Base-by-base conservation (phyloP, 352 stramenopile genomes). In the Phytophthora pinifolia region DNA sequence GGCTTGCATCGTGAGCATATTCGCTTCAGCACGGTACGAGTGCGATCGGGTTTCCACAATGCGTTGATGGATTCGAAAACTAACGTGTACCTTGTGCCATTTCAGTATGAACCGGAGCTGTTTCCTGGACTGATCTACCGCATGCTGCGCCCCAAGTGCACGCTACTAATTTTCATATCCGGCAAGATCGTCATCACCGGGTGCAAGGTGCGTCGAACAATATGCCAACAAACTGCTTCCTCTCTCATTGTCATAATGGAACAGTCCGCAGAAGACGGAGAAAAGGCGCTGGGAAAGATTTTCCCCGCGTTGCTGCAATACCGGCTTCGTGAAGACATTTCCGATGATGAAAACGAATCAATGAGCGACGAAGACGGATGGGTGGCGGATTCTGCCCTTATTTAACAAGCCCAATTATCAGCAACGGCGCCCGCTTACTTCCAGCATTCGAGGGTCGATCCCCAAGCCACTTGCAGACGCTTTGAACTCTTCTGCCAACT, bases 91-190 rank as follows among this genome's bases (percentile, higher is more conserved):
- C 27, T 14, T 38, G 42, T 20, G 18, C 8, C 29, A 2, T 33
- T 36, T 17, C 39, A 86, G 75, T 99, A 99, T 70, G 98, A 99
- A 60, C 98, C 98, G 0, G 98, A 99, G 63, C 74, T 99, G n/a
- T 99, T 99, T 74, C 96, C 97, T 9, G 98, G 98, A 8, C 79
- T 99, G 17, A 99, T 99, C 62, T 99, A 99, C 81, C 88, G 97
- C 39, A 88, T 99, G 69, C 71, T 98, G 3, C 81, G 90, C 45
- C 96, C 97, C 18, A 98, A 98, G 65, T 86, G 98, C n/a, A 98
- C 98, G n/a, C 71, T 99, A 18, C 65, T 99, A 22, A 98, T 99
- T 55, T 99, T 99, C 72, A 97, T 99, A 9, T 98, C 89, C 18
- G 98, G 98, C 29, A 99, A 99, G 69, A 86, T 99, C 49, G 94